Base-by-base conservation (phyloP, 495 filamentous ascomycete species). In the Baudoinia panamericana region DNA sequence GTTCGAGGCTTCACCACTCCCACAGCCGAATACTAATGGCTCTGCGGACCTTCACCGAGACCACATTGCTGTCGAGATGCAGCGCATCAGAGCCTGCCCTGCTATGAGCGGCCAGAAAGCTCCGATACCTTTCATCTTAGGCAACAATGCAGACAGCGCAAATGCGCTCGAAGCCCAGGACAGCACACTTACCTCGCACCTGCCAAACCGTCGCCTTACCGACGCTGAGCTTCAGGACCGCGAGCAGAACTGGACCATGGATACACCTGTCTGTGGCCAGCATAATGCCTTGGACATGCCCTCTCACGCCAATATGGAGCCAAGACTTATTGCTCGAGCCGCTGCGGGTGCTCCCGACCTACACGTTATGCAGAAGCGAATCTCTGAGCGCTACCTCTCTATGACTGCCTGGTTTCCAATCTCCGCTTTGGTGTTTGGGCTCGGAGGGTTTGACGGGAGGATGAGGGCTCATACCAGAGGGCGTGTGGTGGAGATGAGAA, bases 141-240 rank as follows among this genome's bases (percentile, higher is more conserved):
- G 7, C 11, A 13, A 24, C 34, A 7, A 36, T 16, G 5, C 36
- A 5, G 34, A 40, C 9, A 18, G 35, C n/a, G 8, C 43, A 34
- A 4, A 13, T 39, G 8, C 31, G 19, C 6, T 22, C n/a, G n/a
- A n/a, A n/a, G n/a, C 34, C 2, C n/a, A 3, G 1, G 34, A 24
- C 31, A 31, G 32, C 18, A 32, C 33, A 11, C 12, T 27, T n/a
- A 21, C 34, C 6, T 7, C 25, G 16, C 30, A 26, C 22, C 32
- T 13, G 8, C 22, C 36, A 17, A 20, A 18, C 24, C 23, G 31
- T 36, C 30, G 30, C 15, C 30, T 50, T 11, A 50, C 41, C 5
- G 42, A 50, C 28, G n/a, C 21, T 5, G 41, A 50, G 23, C 36
- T 50, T 17, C 11, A 29, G n/a, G 9, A 46, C n/a, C 20, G 34